Base-by-base conservation (phyloP, 2,329 filamentous ascomycete genomes). In the Nothopassalora personata region DNA sequence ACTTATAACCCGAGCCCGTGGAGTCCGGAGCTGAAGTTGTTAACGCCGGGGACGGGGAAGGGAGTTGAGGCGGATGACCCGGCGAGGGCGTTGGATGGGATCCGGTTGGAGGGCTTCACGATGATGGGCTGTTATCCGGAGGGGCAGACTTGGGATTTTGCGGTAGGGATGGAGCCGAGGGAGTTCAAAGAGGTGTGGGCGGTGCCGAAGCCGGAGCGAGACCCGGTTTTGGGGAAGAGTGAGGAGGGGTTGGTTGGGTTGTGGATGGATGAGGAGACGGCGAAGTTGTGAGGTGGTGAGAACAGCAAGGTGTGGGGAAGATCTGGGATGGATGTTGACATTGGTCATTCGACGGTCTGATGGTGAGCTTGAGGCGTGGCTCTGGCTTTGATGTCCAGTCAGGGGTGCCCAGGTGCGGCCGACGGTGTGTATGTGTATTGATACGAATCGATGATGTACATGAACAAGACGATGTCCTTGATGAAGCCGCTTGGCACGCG, bases 121-220 rank as follows among this genome's bases (percentile, higher is more conserved):
- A 83, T 83, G 81, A 78, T 85, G 69, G 83, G 83, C 0, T 81
- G 80, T 4, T 86, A 85, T 72, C 80, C 80, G 2, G 65, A 66
- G 36, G 75, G 77, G 2, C 72, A 71, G 0, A 68, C 71, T 10
- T 84, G 81, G 82, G 80, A 83, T 66, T 83, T 81, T 66, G 71
- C 71, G 4, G 69, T 74, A 2, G 79, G 78, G 8, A 76, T 78
- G 60, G 70, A 79, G 66, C 67, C 66, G 19, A 76, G 72, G 11
- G 64, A 70, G 15, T 79, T 75, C 64, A 72, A 76, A 52, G 65
- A 72, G 58, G 74, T 78, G 0, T 83, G 81, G 81, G 59, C 60
- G 19, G 75, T 81, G 28, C 59, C 68, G 28, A 77, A 76, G 62
- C 79, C 80, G 0, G 70, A 70, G 54, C 71, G 63, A 23, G 81